Percentiles rank a stretch among this genome's conserved stretches.
Evolutionary conservation across 139 green algal genomes (phyloP).

Genomic region (Pedinophyceae sp.): DNA sequence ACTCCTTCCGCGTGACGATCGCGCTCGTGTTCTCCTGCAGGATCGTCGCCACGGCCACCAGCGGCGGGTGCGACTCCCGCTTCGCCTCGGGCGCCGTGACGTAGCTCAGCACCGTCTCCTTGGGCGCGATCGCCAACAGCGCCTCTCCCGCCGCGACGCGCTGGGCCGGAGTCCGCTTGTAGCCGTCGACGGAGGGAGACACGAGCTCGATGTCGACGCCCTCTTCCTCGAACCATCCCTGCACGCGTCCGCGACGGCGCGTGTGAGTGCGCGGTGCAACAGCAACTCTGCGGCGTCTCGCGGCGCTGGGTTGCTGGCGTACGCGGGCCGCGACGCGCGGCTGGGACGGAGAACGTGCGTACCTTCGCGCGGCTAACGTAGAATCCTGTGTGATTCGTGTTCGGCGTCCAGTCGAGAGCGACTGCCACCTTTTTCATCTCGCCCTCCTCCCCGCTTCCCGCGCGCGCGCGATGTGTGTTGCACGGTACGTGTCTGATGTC

Average conservation of each 20-base stretch:
- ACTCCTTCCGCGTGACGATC: conserved; percentile 51
- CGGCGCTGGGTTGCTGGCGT: too few relatives aligned
- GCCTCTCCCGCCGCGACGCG: conserved; percentile 18
- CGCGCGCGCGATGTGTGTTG: too few relatives aligned
- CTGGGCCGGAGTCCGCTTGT: conserved; percentile 40
- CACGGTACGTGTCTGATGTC: too few relatives aligned
- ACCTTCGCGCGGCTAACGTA: too few relatives aligned
- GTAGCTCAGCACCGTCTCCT: conserved; percentile 29
- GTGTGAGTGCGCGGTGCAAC: too few relatives aligned
- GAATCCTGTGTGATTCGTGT: conserved; percentile 47
- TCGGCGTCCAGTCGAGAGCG: conserved; percentile 70
- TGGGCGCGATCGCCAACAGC: conserved; percentile 34
- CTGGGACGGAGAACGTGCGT: too few relatives aligned
- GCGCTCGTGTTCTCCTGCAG: conserved; percentile 43
- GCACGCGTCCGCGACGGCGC: too few relatives aligned
- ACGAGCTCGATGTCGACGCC: conserved; percentile 36
- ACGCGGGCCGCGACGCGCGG: too few relatives aligned
- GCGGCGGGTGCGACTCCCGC: neutral
- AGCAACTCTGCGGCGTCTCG: too few relatives aligned
- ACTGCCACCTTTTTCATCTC: too few relatives aligned
- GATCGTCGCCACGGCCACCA: conserved; percentile 32
- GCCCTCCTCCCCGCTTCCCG: too few relatives aligned
- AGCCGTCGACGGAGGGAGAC: conserved; percentile 31
- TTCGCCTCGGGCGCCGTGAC: conserved; percentile 14
- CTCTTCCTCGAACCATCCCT: conserved; percentile 13